These are phyloP conservation scores for Phytopythium boreale DNA, from an alignment of 352 stramenopile genomes.

Conservation along the genomic window DNA sequence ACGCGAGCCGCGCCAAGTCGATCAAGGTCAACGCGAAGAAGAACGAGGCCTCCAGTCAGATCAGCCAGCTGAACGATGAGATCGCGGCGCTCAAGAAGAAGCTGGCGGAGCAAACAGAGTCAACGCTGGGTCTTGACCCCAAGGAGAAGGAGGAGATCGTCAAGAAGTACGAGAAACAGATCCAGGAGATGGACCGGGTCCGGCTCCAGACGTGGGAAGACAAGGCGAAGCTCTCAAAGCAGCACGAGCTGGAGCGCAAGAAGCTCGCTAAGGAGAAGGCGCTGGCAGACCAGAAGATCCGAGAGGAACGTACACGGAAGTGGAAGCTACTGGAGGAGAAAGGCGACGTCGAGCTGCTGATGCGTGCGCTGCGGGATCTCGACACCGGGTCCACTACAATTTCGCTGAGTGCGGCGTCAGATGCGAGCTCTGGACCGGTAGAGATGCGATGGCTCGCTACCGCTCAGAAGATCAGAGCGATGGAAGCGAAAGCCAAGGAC, in stretches of 20 bases:
- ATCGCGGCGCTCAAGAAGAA: constrained; percentile 88
- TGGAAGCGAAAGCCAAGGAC: constrained; percentile 77
- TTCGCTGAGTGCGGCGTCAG: background rate
- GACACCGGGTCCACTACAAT: constrained; percentile 12
- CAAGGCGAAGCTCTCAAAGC: constrained; percentile 82
- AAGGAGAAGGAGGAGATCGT: constrained; percentile 89
- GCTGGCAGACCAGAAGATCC: constrained; percentile 71
- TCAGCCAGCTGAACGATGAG: constrained; percentile 89
- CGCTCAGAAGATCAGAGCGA: constrained; percentile 49
- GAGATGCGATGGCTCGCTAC: constrained; percentile 60
- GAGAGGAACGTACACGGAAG: constrained; percentile 78
- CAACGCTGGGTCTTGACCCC: constrained; percentile 62
- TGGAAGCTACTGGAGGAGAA: constrained; percentile 86
- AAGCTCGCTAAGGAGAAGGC: constrained; percentile 77
- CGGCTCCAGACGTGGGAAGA: constrained; percentile 87
- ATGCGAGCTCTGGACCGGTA: constrained; percentile 8
- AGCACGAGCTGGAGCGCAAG: constrained; percentile 85
- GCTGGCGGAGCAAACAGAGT: constrained; percentile 68
- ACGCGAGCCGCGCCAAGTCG: constrained; percentile 92
- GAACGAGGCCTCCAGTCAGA: constrained; percentile 91
- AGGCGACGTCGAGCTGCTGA: constrained; percentile 76
- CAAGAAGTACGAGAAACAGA: constrained; percentile 84
- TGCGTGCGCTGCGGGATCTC: constrained; percentile 69
- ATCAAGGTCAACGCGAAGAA: constrained; percentile 94
- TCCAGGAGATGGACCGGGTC: constrained; percentile 87